A percentile compares a stretch with the other conserved stretches of the same genome.
Conservation (phyloP, 2,329 filamentous ascomycete species). For the Ophiostoma sp. region DNA sequence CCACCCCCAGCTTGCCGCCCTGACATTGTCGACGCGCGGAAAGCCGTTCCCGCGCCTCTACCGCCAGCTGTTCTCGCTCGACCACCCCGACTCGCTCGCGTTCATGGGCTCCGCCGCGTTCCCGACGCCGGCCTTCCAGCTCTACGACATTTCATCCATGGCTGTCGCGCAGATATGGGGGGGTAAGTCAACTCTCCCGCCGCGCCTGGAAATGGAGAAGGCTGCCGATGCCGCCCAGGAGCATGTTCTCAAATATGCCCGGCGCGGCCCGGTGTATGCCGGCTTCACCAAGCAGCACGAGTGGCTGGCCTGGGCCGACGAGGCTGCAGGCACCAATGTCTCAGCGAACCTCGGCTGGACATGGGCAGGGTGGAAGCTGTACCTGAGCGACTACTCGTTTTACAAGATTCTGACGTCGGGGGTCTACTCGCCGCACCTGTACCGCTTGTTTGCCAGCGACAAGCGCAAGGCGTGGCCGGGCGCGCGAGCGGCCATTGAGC, state of each 20-base stretch:
- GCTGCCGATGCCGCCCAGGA: neutral
- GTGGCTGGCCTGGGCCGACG: conserved; percentile 40
- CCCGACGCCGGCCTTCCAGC: conserved; percentile 36
- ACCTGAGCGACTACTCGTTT: neutral
- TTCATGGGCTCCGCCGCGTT: conserved; percentile 39
- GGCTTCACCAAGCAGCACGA: conserved; percentile 32
- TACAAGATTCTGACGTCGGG: conserved; percentile 23
- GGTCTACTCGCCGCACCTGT: conserved; percentile 39
- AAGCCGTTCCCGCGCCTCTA: conserved; percentile 38
- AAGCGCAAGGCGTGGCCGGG: conserved; percentile 38
- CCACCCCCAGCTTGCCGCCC: neutral
- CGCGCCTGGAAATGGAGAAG: neutral
- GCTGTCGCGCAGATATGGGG: neutral
- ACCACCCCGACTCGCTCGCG: conserved; percentile 41
- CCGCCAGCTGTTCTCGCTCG: conserved; percentile 42
- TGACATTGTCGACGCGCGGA: conserved; percentile 20
- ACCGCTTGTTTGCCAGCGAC: conserved; percentile 39
- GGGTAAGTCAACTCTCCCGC: neutral
- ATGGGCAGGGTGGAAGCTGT: neutral
- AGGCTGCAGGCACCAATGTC: conserved; percentile 40
- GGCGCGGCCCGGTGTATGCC: conserved; percentile 20
- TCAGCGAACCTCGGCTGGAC: neutral
- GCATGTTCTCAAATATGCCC: conserved; percentile 2
- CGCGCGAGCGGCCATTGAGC: conserved; percentile 36
- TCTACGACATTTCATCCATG: conserved; percentile 34